Conservation (phyloP, 805 yeast species). For the Myxozyma neglecta region DNA sequence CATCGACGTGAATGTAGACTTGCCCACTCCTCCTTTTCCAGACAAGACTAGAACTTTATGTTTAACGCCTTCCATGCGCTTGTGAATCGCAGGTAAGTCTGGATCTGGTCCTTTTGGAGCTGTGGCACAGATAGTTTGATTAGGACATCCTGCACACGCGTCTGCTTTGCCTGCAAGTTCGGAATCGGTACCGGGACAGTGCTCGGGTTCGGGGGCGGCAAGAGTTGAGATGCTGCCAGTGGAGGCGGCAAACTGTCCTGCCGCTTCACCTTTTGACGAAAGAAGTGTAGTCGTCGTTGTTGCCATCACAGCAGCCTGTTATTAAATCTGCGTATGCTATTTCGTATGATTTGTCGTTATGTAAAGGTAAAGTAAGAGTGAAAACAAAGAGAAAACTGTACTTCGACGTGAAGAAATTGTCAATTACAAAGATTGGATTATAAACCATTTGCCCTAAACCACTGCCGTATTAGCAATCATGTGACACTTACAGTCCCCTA, state of each 20-base stretch:
- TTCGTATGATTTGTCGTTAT: no score
- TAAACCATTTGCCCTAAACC: neutral
- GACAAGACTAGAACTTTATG: constrained; percentile 79
- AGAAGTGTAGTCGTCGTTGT: constrained; percentile 10
- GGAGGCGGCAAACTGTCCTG: neutral
- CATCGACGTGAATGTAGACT: constrained; percentile 93
- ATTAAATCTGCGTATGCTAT: neutral
- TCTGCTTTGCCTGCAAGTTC: constrained; percentile 91
- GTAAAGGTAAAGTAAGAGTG: no score
- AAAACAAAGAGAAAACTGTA: no score
- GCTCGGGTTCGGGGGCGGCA: constrained; percentile 86
- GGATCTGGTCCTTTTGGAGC: constrained; percentile 78
- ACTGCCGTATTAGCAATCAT: no score
- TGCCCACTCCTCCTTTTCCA: constrained; percentile 90
- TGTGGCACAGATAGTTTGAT: constrained; percentile 84
- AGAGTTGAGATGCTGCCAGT: constrained; percentile 32
- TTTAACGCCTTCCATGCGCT: constrained; percentile 59
- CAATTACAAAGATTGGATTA: neutral
- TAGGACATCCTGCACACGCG: constrained; percentile 94
- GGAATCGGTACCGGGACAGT: constrained; percentile 97
- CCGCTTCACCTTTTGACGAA: neutral
- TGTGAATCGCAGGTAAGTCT: constrained; percentile 74
- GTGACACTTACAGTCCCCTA: no score
- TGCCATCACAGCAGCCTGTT: constrained; percentile 22
- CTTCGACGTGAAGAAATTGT: neutral